Evolutionary conservation across 2,329 filamentous ascomycete species (phyloP).

Genomic region (Fusarium sp.): DNA sequence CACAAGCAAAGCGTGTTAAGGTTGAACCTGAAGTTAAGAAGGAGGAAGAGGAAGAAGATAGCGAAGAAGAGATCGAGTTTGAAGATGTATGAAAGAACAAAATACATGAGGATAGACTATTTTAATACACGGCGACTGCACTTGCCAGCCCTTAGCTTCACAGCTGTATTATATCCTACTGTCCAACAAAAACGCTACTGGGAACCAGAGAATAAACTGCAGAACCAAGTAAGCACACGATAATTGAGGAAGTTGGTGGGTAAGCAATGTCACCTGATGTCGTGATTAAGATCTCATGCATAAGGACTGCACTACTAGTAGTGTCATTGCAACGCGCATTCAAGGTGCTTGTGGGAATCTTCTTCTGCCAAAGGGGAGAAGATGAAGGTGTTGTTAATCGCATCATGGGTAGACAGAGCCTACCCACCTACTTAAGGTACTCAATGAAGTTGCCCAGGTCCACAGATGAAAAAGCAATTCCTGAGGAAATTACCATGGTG

Average conservation of each 20-base stretch:
- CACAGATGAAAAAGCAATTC: neutral
- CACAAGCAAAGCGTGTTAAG: constrained; percentile 72
- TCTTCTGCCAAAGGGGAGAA: no score
- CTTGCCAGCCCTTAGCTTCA: neutral
- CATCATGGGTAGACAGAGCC: no score
- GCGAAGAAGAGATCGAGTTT: constrained; percentile 68
- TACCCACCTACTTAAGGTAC: no score
- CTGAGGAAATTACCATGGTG: neutral
- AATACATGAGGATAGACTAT: neutral
- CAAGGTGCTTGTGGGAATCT: no score
- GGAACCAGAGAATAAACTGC: neutral
- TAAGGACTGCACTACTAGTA: no score
- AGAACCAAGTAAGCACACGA: neutral
- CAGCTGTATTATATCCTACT: neutral
- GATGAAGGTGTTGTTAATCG: no score
- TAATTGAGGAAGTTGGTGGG: neutral
- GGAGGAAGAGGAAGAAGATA: constrained; percentile 58
- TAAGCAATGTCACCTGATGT: no score
- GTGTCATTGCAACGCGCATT: no score
- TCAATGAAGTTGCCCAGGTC: neutral
- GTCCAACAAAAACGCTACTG: no score
- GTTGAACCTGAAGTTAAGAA: constrained; percentile 60
- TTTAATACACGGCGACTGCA: neutral
- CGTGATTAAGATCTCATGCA: no score
- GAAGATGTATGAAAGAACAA: constrained; percentile 64